Percentiles rank a stretch among this genome's conserved stretches.
Evolutionary conservation across 441 rosid species (phyloP).

Genomic region (Erysimum cheiri): DNA sequence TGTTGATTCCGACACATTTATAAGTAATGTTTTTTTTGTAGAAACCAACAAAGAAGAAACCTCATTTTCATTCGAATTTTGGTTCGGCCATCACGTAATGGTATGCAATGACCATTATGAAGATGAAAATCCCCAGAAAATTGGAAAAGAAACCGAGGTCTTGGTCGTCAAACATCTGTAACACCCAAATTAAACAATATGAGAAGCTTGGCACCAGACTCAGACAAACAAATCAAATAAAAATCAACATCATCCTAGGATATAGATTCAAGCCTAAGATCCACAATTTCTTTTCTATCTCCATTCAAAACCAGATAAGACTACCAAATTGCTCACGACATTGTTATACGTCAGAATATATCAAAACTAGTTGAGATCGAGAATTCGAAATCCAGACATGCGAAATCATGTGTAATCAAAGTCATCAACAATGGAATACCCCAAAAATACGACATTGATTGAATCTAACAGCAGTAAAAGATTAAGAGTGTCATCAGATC

Average conservation of each 20-base stretch:
- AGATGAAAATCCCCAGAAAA: conserved; percentile 65
- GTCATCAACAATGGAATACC: background rate
- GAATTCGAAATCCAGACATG: background rate
- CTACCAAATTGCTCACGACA: background rate
- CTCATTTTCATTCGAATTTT: conserved; percentile 60
- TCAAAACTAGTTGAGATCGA: background rate
- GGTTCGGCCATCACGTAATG: conserved; percentile 80
- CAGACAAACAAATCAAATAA: background rate
- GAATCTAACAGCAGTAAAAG: conserved; percentile 5
- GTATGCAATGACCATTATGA: conserved; percentile 71
- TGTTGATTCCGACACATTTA: conserved; percentile 7
- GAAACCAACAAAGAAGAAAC: conserved; percentile 24
- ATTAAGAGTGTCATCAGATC: conserved; percentile 9
- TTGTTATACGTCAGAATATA: background rate
- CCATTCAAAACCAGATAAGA: background rate
- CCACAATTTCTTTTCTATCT: background rate
- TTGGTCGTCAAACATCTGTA: conserved; percentile 69
- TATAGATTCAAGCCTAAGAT: no score
- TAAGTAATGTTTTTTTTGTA: background rate
- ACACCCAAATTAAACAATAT: conserved; percentile 21
- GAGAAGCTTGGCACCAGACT: background rate
- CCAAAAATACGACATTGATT: background rate
- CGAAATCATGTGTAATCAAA: background rate
- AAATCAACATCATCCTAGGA: background rate
- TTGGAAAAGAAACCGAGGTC: conserved; percentile 55